These are phyloP conservation scores for Sequoiadendron giganteum DNA, from an alignment of 75 land plant species.

Conservation along the genomic window DNA sequence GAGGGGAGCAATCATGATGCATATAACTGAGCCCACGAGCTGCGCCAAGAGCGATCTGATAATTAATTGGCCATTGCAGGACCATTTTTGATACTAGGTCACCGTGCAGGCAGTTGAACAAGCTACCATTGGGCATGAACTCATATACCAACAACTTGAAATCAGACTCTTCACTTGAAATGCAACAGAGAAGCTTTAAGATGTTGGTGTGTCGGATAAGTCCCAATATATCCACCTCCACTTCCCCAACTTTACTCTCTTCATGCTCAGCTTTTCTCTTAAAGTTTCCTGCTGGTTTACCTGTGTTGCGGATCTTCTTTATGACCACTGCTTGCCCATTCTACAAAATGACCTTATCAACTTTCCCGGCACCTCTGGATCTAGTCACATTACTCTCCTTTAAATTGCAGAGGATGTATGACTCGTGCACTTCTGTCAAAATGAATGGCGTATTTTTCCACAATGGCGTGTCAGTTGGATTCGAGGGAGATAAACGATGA, in stretches of 20 bases:
- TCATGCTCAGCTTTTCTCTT: too few relatives aligned
- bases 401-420: too few relatives aligned
- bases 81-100: not conserved
- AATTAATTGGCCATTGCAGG: not conserved
- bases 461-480: constrained; percentile 11
- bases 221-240: too few relatives aligned
- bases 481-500: not conserved
- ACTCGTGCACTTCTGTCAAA: constrained; percentile 12
- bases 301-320: constrained; percentile 56
- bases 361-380: not conserved
- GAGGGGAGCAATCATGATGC: not conserved
- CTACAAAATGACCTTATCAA: constrained; percentile 13
- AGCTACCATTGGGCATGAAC: not conserved
- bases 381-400: constrained; percentile 23
- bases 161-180: not conserved
- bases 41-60: too few relatives aligned
- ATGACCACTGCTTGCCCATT: constrained; percentile 66
- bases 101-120: not conserved
- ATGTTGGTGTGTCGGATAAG: too few relatives aligned
- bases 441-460: constrained; percentile 75
- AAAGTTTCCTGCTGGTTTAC: not conserved
- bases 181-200: too few relatives aligned
- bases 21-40: not conserved
- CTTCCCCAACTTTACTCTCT: too few relatives aligned
- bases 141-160: not conserved